These are phyloP conservation scores for Cryphonectria naterciae DNA, from an alignment of 2,329 filamentous ascomycete species.

Conservation along the genomic window DNA sequence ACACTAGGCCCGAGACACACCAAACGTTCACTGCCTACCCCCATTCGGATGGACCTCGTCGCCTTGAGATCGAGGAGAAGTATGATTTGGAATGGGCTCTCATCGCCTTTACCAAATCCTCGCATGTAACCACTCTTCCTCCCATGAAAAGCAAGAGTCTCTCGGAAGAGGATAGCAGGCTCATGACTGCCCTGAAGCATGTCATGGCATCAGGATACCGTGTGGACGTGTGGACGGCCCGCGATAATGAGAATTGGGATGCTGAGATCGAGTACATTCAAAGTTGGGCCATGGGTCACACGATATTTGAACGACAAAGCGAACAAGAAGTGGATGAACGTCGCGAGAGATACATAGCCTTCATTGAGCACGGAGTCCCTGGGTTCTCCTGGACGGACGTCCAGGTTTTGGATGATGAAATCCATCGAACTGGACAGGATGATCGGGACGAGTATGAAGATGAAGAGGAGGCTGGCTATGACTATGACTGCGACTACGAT, in stretches of 20 bases:
- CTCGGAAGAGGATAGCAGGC: slow-evolving; percentile 2
- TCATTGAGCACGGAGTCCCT: slow-evolving; percentile 19
- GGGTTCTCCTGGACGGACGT: slow-evolving; percentile 21
- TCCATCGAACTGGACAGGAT: background rate
- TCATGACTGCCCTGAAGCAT: slow-evolving; percentile 12
- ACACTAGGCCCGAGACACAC: slow-evolving; percentile 11
- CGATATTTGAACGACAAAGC: background rate
- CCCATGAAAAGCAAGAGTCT: background rate
- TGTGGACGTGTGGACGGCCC: slow-evolving; percentile 22
- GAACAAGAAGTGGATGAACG: background rate
- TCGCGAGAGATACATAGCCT: slow-evolving; percentile 24
- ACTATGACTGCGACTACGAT: slow-evolving; percentile 1
- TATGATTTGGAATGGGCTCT: slow-evolving; percentile 25
- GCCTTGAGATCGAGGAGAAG: slow-evolving; percentile 10
- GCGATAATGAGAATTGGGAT: slow-evolving; percentile 10
- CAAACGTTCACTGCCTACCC: slow-evolving; percentile 26
- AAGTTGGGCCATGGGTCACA: background rate
- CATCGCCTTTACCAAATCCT: slow-evolving; percentile 19
- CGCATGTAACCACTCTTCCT: slow-evolving; percentile 7
- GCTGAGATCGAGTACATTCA: background rate
- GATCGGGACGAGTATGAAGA: background rate
- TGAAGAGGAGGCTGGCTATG: background rate
- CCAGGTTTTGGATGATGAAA: slow-evolving; percentile 4
- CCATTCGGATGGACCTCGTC: slow-evolving; percentile 13
- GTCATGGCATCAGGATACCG: slow-evolving; percentile 17